These are phyloP conservation scores for Oryza meridionalis DNA, from an alignment of 176 grass and related monocot genomes.

Conservation along the genomic window DNA sequence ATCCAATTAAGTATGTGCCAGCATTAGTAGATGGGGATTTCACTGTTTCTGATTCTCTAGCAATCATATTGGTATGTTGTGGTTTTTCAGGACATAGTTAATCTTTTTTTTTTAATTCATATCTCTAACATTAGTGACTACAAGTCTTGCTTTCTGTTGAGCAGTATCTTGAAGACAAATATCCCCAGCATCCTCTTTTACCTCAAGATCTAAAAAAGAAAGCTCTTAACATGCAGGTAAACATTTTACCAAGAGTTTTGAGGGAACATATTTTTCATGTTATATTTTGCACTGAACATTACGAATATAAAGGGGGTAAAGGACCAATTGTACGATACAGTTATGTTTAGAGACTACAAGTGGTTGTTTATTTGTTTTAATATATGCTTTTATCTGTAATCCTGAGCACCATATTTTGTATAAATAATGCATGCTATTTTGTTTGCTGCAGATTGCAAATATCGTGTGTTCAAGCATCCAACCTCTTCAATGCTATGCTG, in stretches of 20 bases:
- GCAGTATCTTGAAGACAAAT: slow-evolving; percentile 95
- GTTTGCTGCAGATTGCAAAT: slow-evolving; percentile 74
- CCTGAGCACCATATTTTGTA: background rate
- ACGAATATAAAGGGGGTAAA: background rate
- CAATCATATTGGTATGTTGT: slow-evolving; percentile 66
- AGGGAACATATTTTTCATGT: background rate
- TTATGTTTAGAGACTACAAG: background rate
- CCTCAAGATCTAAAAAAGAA: slow-evolving; percentile 73
- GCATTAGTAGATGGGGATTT: slow-evolving; percentile 71
- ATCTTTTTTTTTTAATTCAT: background rate
- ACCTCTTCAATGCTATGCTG: slow-evolving; percentile 69
- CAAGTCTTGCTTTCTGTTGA: slow-evolving; percentile 22
- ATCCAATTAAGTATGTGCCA: slow-evolving; percentile 89
- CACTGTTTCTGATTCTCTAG: slow-evolving; percentile 76
- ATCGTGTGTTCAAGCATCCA: slow-evolving; percentile 85
- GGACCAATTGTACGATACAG: background rate
- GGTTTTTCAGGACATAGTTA: slow-evolving; percentile 3
- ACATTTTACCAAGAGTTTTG: background rate
- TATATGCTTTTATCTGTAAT: background rate
- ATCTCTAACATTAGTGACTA: background rate
- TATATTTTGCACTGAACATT: background rate
- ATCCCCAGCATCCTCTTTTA: slow-evolving; percentile 70
- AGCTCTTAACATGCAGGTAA: slow-evolving; percentile 89
- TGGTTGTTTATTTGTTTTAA: background rate
- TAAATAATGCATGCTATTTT: slow-evolving; percentile 25